phyloP scores from a whole-genome alignment of 2,329 filamentous ascomycete genomes.

The Calonectria hawksworthii region DNA sequence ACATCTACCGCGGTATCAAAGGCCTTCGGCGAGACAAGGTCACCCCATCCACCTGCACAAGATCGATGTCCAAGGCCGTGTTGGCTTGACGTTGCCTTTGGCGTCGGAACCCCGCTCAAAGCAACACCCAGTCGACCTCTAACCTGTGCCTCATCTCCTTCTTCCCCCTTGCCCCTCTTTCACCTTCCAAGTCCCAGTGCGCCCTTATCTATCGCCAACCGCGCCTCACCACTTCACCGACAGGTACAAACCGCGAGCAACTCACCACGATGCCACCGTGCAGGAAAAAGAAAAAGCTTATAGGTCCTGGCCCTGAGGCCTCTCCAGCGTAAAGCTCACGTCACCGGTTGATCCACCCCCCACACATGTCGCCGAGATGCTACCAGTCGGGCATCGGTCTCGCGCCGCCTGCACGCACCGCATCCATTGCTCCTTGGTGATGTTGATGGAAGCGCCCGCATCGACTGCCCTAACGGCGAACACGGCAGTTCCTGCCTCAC shows the following conservation, averaged over 20 bases:
- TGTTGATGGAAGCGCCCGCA: constrained; percentile 63
- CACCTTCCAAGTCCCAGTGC: not conserved
- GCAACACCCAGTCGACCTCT: constrained; percentile 6
- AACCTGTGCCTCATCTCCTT: not conserved
- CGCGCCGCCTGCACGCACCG: constrained; percentile 67
- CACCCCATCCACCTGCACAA: not conserved
- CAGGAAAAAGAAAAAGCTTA: constrained; percentile 7
- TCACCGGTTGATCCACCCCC: constrained; percentile 63
- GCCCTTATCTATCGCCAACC: constrained; percentile 7
- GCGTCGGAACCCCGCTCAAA: not conserved
- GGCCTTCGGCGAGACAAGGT: not conserved
- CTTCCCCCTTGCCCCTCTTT: not conserved
- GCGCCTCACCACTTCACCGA: not conserved
- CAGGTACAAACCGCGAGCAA: not conserved
- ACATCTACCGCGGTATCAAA: not conserved
- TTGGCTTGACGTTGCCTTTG: not conserved
- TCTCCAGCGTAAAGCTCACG: constrained; percentile 57
- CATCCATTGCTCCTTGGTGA: constrained; percentile 67
- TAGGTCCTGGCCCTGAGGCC: constrained; percentile 25
- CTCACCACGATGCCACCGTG: constrained; percentile 4
- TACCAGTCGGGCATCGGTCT: constrained; percentile 64
- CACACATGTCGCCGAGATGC: constrained; percentile 60
- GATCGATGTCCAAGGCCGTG: not conserved
- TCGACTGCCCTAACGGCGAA: constrained; percentile 61
- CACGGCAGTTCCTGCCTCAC: constrained; percentile 61